Percentiles rank a stretch among this genome's conserved stretches.
Evolutionary conservation across 805 yeast species (phyloP).

Genomic region (Yarrowia bubula): DNA sequence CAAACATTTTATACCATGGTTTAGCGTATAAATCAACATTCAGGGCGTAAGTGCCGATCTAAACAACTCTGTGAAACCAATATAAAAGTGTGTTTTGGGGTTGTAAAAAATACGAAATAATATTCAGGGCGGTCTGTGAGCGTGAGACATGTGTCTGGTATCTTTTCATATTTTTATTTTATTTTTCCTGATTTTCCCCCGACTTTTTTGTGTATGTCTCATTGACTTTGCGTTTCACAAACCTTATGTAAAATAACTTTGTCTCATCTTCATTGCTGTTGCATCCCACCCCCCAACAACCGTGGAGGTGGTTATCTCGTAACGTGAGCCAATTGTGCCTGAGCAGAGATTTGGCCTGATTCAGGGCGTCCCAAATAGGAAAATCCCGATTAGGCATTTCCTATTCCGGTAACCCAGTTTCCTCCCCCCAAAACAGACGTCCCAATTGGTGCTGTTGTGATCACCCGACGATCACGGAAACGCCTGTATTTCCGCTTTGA

Average conservation of each 20-base stretch:
- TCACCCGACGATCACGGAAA: too few species aligned
- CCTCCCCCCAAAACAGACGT: too few species aligned
- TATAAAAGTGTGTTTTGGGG: too few species aligned
- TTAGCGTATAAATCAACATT: too few species aligned
- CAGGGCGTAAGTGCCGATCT: background rate
- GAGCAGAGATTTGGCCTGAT: too few species aligned
- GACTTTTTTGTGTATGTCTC: background rate
- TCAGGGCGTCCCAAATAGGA: too few species aligned
- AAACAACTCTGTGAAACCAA: background rate
- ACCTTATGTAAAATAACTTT: background rate
- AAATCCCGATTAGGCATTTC: too few species aligned
- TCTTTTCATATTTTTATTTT: background rate
- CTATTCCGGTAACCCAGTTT: too few species aligned
- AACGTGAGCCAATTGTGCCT: too few species aligned
- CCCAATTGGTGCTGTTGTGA: too few species aligned
- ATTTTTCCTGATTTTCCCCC: background rate
- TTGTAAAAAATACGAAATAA: background rate
- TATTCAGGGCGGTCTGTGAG: background rate
- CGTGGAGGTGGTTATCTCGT: background rate
- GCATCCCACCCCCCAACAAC: background rate
- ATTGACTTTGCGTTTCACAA: background rate
- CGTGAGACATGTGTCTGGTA: background rate
- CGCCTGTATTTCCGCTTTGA: background rate
- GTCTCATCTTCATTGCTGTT: conserved; percentile 21
- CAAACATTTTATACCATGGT: too few species aligned